Evolutionary conservation across 2,329 filamentous ascomycete species (phyloP).

Genomic region (Clonostachys chloroleuca): DNA sequence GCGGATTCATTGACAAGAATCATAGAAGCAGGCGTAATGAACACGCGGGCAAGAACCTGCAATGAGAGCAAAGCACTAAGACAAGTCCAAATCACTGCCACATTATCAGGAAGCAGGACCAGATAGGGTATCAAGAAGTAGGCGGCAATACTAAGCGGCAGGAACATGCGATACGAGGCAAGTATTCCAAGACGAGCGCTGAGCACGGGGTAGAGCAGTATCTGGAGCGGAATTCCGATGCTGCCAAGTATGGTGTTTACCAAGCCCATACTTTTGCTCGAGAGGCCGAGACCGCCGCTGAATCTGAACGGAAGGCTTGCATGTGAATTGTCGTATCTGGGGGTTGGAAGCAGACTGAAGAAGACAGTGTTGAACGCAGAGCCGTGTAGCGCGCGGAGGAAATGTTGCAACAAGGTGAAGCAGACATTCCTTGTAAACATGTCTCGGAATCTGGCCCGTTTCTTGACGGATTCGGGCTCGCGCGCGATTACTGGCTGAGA

Average conservation of each 20-base stretch:
- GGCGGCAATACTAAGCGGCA: conserved; percentile 12
- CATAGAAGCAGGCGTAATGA: conserved; percentile 14
- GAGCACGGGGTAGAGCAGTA: conserved; percentile 11
- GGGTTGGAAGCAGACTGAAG: conserved; percentile 10
- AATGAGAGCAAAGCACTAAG: conserved; percentile 7
- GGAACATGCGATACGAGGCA: conserved; percentile 10
- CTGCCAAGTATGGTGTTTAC: conserved; percentile 14
- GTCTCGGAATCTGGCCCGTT: neutral
- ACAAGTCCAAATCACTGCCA: conserved; percentile 9
- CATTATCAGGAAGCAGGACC: conserved; percentile 8
- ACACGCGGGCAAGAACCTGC: conserved; percentile 12
- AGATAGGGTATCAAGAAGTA: conserved; percentile 12
- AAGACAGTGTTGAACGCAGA: conserved; percentile 13
- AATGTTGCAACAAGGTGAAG: neutral
- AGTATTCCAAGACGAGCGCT: conserved; percentile 7
- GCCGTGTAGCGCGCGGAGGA: neutral
- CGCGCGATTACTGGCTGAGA: neutral
- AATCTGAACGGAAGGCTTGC: conserved; percentile 9
- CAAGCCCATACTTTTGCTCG: conserved; percentile 12
- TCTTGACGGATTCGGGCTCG: neutral
- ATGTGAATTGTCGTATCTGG: conserved; percentile 1
- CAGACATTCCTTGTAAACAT: neutral
- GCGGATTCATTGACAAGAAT: conserved; percentile 16
- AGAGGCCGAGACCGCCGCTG: conserved; percentile 13
- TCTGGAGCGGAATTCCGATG: conserved; percentile 12